These are phyloP conservation scores for Monilinia laxa DNA, from an alignment of 2,329 filamentous ascomycete species.

Conservation along the genomic window DNA sequence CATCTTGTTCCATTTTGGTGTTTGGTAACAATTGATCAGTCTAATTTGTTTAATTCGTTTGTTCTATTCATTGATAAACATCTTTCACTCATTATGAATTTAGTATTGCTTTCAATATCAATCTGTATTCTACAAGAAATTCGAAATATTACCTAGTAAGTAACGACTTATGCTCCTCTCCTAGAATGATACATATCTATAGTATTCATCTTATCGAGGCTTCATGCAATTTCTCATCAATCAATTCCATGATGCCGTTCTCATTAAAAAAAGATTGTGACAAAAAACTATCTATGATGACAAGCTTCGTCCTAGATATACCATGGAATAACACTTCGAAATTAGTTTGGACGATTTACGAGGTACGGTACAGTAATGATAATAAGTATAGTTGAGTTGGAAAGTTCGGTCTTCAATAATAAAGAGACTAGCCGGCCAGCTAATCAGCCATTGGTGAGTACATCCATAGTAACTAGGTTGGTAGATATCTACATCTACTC, in stretches of 20 bases:
- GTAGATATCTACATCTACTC: no score
- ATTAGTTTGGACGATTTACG: neutral
- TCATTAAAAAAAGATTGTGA: neutral
- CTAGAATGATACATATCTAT: neutral
- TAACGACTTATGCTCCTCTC: neutral
- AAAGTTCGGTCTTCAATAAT: neutral
- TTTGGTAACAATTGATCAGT: no score
- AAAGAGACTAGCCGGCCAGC: no score
- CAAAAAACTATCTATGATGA: neutral
- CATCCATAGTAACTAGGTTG: no score
- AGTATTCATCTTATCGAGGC: neutral
- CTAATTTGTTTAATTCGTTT: neutral
- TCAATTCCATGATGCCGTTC: slow-evolving; percentile 1
- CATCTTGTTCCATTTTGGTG: slow-evolving; percentile 13
- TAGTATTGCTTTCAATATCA: neutral
- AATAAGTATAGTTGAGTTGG: neutral
- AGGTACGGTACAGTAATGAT: neutral
- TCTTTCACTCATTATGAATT: neutral
- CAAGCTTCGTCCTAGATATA: neutral
- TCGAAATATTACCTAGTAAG: no score
- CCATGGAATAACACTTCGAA: neutral
- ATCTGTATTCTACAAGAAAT: no score
- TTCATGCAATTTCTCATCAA: neutral
- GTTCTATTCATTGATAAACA: neutral
- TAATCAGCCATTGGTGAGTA: no score